Base-by-base conservation (phyloP, 352 stramenopile species). In the Globisporangium echinulatum region DNA sequence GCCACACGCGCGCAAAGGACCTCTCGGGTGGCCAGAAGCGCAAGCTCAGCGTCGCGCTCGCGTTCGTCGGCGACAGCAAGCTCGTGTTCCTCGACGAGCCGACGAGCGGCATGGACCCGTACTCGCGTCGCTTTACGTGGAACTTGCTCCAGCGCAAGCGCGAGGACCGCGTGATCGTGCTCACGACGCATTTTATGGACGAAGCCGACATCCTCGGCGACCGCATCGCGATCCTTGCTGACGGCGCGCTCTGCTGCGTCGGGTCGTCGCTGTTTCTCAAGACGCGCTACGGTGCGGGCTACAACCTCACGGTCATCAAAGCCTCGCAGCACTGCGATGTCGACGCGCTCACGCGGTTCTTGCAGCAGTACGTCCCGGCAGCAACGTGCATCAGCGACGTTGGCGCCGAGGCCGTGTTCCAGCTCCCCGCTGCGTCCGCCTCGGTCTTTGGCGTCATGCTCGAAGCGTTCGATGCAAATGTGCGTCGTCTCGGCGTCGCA, bases 91-190 rank as follows among this genome's bases (percentile, higher is more conserved):
- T 97, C 52, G 88, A 98, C 54, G 91, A 98, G 54, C 96, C 96
- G 9, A 99, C 95, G 11, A 88, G 77, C 4, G 96, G 96, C 2
- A 98, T 99, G 91, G 96, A 99, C 62, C 93, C 94, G 14, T 98
- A 97, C 70, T 94, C 74, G 37, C 81, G 96, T 46, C 77, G 96
- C 7, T 67, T 98, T 49, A 89, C 70, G 11, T 98, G 94, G 94
- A 77, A 97, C 33, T 59, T 97, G 17, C 82, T 94, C 56, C 76
- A 85, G 15, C 69, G 71, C 59, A 79, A 81, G 58, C 71, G 79
- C 5, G 37, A 66, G 10, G 74, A 79, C n/a, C 76, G 85, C 14
- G 67, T 96, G n/a, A 71, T 98, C 4, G 75, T 98, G 19, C 68
- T 98, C 14, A 96, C 87, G 37, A 97, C 92, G 14, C 94, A 98